Conservation (phyloP, 2,329 filamentous ascomycete genomes). For the Mycogone perniciosa region DNA sequence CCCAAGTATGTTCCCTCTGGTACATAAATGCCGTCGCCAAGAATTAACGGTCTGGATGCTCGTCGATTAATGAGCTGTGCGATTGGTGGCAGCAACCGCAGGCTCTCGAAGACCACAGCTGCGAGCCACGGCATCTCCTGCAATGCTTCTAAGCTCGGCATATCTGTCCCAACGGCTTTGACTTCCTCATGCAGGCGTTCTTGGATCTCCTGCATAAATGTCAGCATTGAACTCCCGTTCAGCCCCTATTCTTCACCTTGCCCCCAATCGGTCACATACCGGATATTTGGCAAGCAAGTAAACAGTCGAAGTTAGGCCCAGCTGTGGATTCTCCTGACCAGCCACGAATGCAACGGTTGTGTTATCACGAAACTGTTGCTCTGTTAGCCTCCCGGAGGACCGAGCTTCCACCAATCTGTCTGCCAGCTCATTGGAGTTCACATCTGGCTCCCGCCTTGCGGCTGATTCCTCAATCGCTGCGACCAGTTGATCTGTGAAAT, state of each 20-base stretch:
- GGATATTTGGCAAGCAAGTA: slow-evolving; percentile 31
- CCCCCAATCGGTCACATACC: slow-evolving; percentile 10
- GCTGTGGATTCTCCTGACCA: slow-evolving; percentile 36
- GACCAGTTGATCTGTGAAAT: slow-evolving; percentile 21
- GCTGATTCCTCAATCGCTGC: slow-evolving; percentile 9
- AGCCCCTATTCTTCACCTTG: neutral
- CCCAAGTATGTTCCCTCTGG: slow-evolving; percentile 33
- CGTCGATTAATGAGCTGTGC: slow-evolving; percentile 43
- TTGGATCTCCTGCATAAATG: slow-evolving; percentile 21
- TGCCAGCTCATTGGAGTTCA: slow-evolving; percentile 12
- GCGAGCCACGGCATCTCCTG: slow-evolving; percentile 36
- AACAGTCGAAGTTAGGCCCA: slow-evolving; percentile 29
- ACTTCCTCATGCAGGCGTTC: slow-evolving; percentile 27
- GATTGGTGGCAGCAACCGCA: slow-evolving; percentile 44
- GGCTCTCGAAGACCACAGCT: slow-evolving; percentile 38
- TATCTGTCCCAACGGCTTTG: neutral
- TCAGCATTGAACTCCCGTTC: neutral
- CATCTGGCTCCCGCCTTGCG: slow-evolving; percentile 3
- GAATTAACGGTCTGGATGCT: slow-evolving; percentile 18
- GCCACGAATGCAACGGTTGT: slow-evolving; percentile 35
- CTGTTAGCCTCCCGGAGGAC: slow-evolving; percentile 20
- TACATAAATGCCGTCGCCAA: slow-evolving; percentile 26
- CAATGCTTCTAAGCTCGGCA: slow-evolving; percentile 14
- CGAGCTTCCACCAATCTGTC: slow-evolving; percentile 19
- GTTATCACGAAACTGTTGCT: slow-evolving; percentile 35